Evolutionary conservation across 441 rosid genomes (phyloP).

Genomic region (Adansonia grandidieri): DNA sequence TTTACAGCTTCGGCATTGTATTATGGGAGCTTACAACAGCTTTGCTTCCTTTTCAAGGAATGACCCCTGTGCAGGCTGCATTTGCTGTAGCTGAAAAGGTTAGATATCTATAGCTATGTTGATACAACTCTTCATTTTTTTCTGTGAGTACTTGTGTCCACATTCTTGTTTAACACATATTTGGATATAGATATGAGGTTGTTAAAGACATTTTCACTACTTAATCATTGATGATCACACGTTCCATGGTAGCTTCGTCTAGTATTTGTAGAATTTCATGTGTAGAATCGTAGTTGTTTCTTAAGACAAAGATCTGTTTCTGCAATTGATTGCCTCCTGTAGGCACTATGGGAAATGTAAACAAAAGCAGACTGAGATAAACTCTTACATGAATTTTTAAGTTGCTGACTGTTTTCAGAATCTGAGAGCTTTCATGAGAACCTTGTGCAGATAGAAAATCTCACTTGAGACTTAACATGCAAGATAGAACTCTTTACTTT

Average conservation of each 20-base stretch:
- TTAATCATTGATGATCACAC: neutral
- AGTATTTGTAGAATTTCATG: slow-evolving; percentile 4
- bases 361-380: neutral
- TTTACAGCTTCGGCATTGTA: slow-evolving; percentile 91
- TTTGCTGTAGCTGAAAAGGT: slow-evolving; percentile 99
- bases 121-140: neutral
- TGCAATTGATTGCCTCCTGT: neutral
- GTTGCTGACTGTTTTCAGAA: neutral
- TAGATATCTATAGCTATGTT: slow-evolving; percentile 18
- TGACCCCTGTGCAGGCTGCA: slow-evolving; percentile 97
- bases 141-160: neutral
- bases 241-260: neutral
- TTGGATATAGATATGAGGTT: neutral
- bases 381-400: neutral
- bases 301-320: neutral
- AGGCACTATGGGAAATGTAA: neutral
- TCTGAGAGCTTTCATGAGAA: neutral
- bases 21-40: slow-evolving; percentile 96
- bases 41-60: slow-evolving; percentile 95
- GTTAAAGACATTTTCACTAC: neutral
- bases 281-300: neutral
- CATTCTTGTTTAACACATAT: too few species aligned
- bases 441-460: too few species aligned
- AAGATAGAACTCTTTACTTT: neutral
- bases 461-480: too few species aligned